phyloP scores from a whole-genome alignment of 768 basidiomycete genomes.

The Amylocystis lapponica region DNA sequence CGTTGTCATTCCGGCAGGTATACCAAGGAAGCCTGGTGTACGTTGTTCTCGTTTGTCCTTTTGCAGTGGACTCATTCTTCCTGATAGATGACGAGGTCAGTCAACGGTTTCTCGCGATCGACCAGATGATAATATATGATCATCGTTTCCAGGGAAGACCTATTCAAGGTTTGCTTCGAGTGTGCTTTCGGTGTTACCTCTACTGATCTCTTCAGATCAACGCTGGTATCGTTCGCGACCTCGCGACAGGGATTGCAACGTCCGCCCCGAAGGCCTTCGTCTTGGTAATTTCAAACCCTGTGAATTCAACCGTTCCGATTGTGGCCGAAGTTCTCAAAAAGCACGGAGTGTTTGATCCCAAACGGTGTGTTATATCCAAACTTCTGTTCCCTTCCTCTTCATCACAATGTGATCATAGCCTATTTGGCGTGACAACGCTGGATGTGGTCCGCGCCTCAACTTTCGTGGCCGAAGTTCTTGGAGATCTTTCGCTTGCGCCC shows the following conservation, averaged over 20 bases:
- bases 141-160: conserved; percentile 66
- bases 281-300: conserved; percentile 97
- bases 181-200: neutral
- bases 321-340: conserved; percentile 95
- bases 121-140: conserved; percentile 5
- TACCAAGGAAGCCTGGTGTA: conserved; percentile 92
- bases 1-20: conserved; percentile 94
- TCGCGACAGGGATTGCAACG: conserved; percentile 86
- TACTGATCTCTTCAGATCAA: conserved; percentile 64
- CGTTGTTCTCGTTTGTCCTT: conserved; percentile 25
- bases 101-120: neutral
- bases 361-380: conserved; percentile 47
- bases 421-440: conserved; percentile 97
- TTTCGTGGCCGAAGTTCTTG: conserved; percentile 79
- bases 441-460: conserved; percentile 98
- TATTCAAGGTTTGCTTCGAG: conserved; percentile 71
- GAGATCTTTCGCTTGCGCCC: conserved; percentile 53
- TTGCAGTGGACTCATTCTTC: neutral
- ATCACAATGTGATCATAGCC: conserved; percentile 35
- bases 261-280: conserved; percentile 85
- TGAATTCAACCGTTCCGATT: conserved; percentile 98
- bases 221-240: conserved; percentile 91
- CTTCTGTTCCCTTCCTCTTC: conserved; percentile 1
- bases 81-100: conserved; percentile 47
- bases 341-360: conserved; percentile 85